Evolutionary conservation across 2,329 filamentous ascomycete genomes (phyloP).

Genomic region (Cladosporium cucumerinum): DNA sequence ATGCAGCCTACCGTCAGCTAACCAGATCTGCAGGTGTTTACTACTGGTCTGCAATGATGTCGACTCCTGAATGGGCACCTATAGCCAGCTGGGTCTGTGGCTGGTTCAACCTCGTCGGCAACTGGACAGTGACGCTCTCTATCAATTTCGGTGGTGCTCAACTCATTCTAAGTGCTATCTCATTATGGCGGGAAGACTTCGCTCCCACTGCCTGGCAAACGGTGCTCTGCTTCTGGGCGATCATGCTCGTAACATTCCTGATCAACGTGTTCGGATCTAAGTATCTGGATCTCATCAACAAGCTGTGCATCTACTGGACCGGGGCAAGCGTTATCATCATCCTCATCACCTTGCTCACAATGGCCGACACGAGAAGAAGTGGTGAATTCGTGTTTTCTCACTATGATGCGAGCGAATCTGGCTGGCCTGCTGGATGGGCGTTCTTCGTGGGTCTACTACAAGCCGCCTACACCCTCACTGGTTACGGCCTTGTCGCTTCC

Average conservation of each 20-base stretch:
- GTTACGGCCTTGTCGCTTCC: slow-evolving; percentile 67
- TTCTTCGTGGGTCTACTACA: slow-evolving; percentile 70
- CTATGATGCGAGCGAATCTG: slow-evolving; percentile 63
- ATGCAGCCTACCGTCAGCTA: neutral
- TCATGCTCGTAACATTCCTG: slow-evolving; percentile 62
- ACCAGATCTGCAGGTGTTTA: slow-evolving; percentile 51
- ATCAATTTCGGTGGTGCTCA: slow-evolving; percentile 74
- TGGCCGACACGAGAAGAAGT: slow-evolving; percentile 56
- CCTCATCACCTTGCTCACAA: slow-evolving; percentile 59
- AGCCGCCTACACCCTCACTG: slow-evolving; percentile 59
- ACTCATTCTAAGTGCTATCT: slow-evolving; percentile 64
- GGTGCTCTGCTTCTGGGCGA: slow-evolving; percentile 68
- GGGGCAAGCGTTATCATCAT: slow-evolving; percentile 65
- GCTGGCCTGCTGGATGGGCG: slow-evolving; percentile 67
- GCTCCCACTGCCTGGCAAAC: slow-evolving; percentile 67
- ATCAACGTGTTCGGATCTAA: slow-evolving; percentile 64
- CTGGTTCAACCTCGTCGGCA: slow-evolving; percentile 69
- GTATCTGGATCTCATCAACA: slow-evolving; percentile 66
- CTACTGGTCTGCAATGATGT: slow-evolving; percentile 66
- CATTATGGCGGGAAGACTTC: slow-evolving; percentile 67
- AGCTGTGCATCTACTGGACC: slow-evolving; percentile 72
- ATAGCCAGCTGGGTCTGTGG: slow-evolving; percentile 67
- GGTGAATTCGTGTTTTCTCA: slow-evolving; percentile 65
- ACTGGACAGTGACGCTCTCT: slow-evolving; percentile 62
- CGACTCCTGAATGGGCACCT: slow-evolving; percentile 62